Conservation (phyloP, 2,329 filamentous ascomycete species). For the Aureobasidium sp. region DNA sequence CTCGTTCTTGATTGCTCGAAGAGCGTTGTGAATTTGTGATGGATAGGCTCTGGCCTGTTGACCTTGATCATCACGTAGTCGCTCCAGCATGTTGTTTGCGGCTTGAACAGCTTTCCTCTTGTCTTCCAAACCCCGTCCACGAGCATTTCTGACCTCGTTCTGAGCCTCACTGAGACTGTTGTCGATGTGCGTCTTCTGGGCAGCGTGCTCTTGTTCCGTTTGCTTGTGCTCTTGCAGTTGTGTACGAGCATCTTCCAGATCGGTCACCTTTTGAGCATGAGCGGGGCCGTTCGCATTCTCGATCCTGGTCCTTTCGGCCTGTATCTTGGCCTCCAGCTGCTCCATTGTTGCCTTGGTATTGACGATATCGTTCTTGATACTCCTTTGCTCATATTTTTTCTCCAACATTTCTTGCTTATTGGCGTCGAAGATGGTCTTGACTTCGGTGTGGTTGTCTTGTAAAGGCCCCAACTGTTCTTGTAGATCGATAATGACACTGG, state of each 20-base stretch:
- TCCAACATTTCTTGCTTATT: slow-evolving; percentile 20
- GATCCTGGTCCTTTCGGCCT: slow-evolving; percentile 53
- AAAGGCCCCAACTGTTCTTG: slow-evolving; percentile 33
- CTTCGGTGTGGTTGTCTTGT: slow-evolving; percentile 38
- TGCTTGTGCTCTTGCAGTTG: slow-evolving; percentile 32
- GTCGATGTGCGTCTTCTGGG: slow-evolving; percentile 30
- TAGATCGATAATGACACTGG: slow-evolving; percentile 25
- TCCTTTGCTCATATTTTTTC: slow-evolving; percentile 50
- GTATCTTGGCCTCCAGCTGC: slow-evolving; percentile 37
- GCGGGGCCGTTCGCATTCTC: slow-evolving; percentile 57
- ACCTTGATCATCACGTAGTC: slow-evolving; percentile 49
- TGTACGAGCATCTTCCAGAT: slow-evolving; percentile 46
- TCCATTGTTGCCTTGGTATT: slow-evolving; percentile 38
- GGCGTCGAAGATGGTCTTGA: slow-evolving; percentile 43
- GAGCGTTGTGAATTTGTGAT: slow-evolving; percentile 51
- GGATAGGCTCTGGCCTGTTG: slow-evolving; percentile 59
- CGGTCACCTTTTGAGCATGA: slow-evolving; percentile 51
- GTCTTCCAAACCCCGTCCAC: slow-evolving; percentile 16
- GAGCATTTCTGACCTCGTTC: slow-evolving; percentile 27
- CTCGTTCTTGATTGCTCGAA: slow-evolving; percentile 63
- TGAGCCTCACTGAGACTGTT: slow-evolving; percentile 29
- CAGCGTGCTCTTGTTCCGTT: slow-evolving; percentile 37
- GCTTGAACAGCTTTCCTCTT: slow-evolving; percentile 33
- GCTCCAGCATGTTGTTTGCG: slow-evolving; percentile 33
- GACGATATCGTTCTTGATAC: slow-evolving; percentile 52